phyloP scores from a whole-genome alignment of 2,329 filamentous ascomycete species.

The Epichloe hybrida region DNA sequence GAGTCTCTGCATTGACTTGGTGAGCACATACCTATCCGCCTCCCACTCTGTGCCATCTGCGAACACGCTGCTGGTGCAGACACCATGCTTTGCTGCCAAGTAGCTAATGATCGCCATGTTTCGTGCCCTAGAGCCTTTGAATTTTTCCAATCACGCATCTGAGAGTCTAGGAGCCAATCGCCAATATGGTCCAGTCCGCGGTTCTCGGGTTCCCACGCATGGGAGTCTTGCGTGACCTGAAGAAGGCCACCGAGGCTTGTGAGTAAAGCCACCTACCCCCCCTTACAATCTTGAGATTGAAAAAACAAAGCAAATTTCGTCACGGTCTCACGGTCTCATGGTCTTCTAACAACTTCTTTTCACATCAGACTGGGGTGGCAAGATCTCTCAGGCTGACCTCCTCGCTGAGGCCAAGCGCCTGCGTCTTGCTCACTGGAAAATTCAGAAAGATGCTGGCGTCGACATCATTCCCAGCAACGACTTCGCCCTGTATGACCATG shows the following conservation, averaged over 20 bases:
- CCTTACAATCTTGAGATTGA: background rate
- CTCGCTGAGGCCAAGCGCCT: conserved; percentile 93
- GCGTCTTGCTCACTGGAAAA: conserved; percentile 95
- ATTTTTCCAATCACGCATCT: conserved; percentile 4
- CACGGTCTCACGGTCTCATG: background rate
- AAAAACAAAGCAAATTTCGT: background rate
- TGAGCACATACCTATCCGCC: background rate
- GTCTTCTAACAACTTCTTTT: conserved; percentile 11
- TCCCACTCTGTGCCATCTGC: background rate
- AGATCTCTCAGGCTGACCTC: conserved; percentile 83
- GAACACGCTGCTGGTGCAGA: background rate
- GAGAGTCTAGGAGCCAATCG: conserved; percentile 15
- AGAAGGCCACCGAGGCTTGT: conserved; percentile 98
- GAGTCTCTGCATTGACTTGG: conserved; percentile 1
- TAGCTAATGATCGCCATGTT: background rate
- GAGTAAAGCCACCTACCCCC: conserved; percentile 16
- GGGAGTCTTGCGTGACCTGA: conserved; percentile 96
- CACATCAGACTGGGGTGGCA: conserved; percentile 63
- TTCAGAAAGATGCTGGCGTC: conserved; percentile 97
- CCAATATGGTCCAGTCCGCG: conserved; percentile 52
- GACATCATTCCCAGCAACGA: conserved; percentile 98
- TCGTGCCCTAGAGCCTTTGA: conserved; percentile 1
- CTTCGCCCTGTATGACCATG: conserved; percentile 97
- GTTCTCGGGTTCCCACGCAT: conserved; percentile 98
- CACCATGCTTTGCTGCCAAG: conserved; percentile 1